Conservation (phyloP, 768 basidiomycete genomes). For the Boletus reticulatus region DNA sequence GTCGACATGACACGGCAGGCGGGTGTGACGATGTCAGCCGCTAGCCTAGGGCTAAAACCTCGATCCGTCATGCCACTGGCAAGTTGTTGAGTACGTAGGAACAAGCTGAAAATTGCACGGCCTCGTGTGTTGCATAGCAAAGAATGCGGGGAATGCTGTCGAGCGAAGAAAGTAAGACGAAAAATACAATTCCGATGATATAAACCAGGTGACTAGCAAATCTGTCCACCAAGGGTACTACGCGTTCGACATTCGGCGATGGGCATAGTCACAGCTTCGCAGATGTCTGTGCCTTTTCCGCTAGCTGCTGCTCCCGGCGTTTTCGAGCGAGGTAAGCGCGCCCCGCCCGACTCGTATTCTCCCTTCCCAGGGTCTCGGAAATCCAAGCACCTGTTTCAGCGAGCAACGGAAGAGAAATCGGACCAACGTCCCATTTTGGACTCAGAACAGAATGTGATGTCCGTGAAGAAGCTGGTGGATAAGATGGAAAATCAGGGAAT, state of each 20-base stretch:
- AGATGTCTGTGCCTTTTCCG: constrained; percentile 11
- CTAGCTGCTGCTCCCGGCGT: constrained; percentile 32
- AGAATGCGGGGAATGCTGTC: not conserved
- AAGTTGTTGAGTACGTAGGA: too few species aligned
- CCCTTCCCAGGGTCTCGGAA: constrained; percentile 58
- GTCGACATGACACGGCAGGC: too few species aligned
- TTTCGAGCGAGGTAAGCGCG: constrained; percentile 61
- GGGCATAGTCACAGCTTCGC: constrained; percentile 6
- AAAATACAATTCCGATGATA: not conserved
- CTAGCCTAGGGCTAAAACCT: too few species aligned
- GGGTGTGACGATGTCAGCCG: too few species aligned
- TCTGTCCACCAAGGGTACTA: not conserved
- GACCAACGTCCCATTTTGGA: constrained; percentile 33
- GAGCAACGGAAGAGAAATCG: constrained; percentile 62
- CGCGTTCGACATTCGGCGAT: not conserved
- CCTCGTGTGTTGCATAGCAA: not conserved
- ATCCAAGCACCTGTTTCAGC: constrained; percentile 85
- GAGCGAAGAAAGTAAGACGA: not conserved
- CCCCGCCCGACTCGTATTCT: constrained; percentile 76
- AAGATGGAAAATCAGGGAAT: not conserved
- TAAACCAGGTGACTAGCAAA: not conserved
- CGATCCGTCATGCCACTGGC: too few species aligned
- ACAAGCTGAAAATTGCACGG: not conserved
- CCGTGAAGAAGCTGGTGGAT: not conserved
- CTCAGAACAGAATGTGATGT: not conserved